phyloP scores from a whole-genome alignment of 179 eudicot genomes.

The Spergularia azorica region DNA sequence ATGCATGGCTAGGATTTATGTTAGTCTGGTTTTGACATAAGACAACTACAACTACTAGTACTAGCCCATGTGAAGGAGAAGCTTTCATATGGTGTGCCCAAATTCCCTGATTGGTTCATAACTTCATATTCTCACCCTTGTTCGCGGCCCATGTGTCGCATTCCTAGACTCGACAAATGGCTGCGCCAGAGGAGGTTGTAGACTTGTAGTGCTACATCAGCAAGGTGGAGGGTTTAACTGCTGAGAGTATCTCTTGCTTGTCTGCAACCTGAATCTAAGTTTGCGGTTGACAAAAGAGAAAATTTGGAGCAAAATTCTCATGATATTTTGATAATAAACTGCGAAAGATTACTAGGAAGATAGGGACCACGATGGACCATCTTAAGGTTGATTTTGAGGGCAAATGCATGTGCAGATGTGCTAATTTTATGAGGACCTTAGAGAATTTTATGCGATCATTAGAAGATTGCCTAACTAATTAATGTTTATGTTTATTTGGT shows the following conservation, averaged over 20 bases:
- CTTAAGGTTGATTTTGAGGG: slow-evolving; percentile 45
- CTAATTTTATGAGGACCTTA: slow-evolving; percentile 26
- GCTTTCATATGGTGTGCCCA: slow-evolving; percentile 26
- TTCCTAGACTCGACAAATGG: slow-evolving; percentile 13
- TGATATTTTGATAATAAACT: background rate
- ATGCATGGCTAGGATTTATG: slow-evolving; percentile 15
- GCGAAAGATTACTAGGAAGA: slow-evolving; percentile 12
- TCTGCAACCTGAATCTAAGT: slow-evolving; percentile 23
- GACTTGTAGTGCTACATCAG: slow-evolving; percentile 11
- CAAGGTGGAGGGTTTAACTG: slow-evolving; percentile 13
- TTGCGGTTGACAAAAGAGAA: slow-evolving; percentile 21
- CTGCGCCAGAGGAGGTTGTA: background rate
- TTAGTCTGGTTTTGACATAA: background rate
- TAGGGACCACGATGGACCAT: slow-evolving; percentile 26
- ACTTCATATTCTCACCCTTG: slow-evolving; percentile 23
- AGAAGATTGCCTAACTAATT: slow-evolving; percentile 9
- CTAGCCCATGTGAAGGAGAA: slow-evolving; percentile 33
- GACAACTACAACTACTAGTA: slow-evolving; percentile 12
- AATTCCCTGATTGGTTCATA: slow-evolving; percentile 6
- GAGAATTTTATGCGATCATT: background rate
- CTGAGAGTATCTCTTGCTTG: slow-evolving; percentile 6
- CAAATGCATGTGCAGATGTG: slow-evolving; percentile 61
- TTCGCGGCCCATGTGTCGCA: slow-evolving; percentile 10
- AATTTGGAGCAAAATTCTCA: background rate
- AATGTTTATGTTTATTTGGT: slow-evolving; percentile 19